phyloP scores from a whole-genome alignment of 495 filamentous ascomycete species.

The Baudoinia panamericana region DNA sequence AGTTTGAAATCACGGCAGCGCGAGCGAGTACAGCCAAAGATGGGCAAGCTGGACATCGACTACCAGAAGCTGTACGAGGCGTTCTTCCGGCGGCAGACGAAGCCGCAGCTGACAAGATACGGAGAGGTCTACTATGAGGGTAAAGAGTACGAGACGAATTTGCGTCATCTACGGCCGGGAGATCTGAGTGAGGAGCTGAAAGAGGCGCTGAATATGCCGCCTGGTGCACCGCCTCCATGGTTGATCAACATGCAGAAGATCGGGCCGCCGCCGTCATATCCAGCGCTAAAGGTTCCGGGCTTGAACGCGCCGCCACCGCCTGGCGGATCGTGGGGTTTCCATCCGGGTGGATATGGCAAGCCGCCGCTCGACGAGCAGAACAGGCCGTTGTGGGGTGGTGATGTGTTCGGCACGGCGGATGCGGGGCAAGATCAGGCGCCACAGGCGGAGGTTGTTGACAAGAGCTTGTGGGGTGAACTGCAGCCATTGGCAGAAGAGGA shows the following conservation, averaged over 20 bases:
- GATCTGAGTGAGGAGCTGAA: constrained; percentile 82
- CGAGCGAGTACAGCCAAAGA: constrained; percentile 87
- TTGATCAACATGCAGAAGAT: constrained; percentile 91
- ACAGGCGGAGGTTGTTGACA: constrained; percentile 69
- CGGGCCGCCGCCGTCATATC: constrained; percentile 86
- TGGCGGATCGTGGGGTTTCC: constrained; percentile 93
- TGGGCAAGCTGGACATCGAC: constrained; percentile 95
- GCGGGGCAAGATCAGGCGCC: constrained; percentile 40
- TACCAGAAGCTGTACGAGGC: constrained; percentile 96
- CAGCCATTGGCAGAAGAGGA: constrained; percentile 47
- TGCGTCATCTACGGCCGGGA: constrained; percentile 76
- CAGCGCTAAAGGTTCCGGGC: constrained; percentile 81
- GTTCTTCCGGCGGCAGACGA: constrained; percentile 94
- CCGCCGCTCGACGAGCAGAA: constrained; percentile 89
- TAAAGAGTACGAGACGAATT: constrained; percentile 94
- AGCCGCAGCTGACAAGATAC: constrained; percentile 83
- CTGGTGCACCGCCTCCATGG: constrained; percentile 90
- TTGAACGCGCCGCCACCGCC: constrained; percentile 88
- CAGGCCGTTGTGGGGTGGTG: constrained; percentile 77
- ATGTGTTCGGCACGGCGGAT: constrained; percentile 65
- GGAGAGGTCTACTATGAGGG: constrained; percentile 98
- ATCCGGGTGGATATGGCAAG: constrained; percentile 90
- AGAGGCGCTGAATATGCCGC: constrained; percentile 87
- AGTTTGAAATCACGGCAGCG: constrained; percentile 88
- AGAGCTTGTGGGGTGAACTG: constrained; percentile 86